phyloP scores from a whole-genome alignment of 2,329 filamentous ascomycete genomes.

The Emergomyces africanus region DNA sequence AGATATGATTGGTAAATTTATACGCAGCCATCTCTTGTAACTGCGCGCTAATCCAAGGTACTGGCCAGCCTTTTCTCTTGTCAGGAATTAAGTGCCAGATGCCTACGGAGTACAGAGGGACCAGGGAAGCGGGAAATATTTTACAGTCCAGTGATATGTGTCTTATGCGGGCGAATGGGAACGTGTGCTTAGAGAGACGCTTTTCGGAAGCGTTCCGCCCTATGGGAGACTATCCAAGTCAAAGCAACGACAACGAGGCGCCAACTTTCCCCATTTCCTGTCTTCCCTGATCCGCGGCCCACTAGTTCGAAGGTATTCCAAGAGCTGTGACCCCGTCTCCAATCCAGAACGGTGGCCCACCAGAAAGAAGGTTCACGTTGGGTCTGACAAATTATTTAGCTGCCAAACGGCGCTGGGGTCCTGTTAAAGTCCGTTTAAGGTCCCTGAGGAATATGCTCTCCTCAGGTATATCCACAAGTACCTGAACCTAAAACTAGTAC shows the following conservation, averaged over 20 bases:
- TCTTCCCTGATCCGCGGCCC: neutral
- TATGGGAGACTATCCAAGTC: neutral
- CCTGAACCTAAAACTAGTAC: too few relatives aligned
- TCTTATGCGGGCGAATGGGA: neutral
- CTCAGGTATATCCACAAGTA: neutral
- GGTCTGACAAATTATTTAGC: neutral
- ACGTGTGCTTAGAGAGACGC: neutral
- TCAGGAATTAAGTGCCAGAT: neutral
- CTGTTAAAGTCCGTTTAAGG: neutral
- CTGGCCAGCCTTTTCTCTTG: neutral
- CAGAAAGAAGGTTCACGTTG: neutral
- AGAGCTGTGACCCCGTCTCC: neutral
- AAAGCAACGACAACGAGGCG: neutral
- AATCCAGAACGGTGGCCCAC: neutral
- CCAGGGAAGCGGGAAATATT: neutral
- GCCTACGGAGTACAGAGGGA: too few relatives aligned
- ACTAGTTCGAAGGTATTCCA: neutral
- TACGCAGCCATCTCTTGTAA: neutral
- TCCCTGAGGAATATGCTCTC: too few relatives aligned
- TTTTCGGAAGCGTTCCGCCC: neutral
- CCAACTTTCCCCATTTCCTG: neutral
- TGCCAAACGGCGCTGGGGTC: neutral
- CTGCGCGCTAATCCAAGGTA: neutral
- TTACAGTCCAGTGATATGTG: neutral
- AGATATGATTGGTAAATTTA: neutral